Conservation (phyloP, 352 stramenopile species). For the Phytopythium delawarense region DNA sequence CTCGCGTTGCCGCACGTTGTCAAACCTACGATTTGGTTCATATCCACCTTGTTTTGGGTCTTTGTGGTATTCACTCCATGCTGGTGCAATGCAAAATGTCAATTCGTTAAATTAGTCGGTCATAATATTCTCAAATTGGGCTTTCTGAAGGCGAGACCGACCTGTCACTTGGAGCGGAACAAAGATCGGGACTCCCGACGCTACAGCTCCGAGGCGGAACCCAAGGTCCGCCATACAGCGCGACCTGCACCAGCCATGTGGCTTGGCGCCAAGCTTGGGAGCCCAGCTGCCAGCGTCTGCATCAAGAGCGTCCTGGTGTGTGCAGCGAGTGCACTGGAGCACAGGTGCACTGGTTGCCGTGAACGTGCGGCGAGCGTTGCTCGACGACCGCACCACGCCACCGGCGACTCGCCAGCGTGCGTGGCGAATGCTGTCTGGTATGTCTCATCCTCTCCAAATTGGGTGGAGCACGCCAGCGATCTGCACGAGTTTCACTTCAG, state of each 20-base stretch:
- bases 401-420: background rate
- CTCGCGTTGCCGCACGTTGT: background rate
- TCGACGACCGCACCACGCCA: background rate
- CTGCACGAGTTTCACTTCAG: background rate
- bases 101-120: too few relatives aligned
- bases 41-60: background rate
- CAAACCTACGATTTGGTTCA: background rate
- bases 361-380: conserved; percentile 2
- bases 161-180: background rate
- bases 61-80: background rate
- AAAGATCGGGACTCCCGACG: background rate
- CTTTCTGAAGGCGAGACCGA: background rate
- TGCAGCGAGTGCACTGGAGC: too few relatives aligned
- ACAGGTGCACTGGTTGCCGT: background rate
- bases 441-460: background rate
- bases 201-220: background rate
- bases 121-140: too few relatives aligned
- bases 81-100: background rate
- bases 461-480: background rate
- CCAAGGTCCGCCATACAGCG: background rate
- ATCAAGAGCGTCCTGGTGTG: background rate
- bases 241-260: background rate
- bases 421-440: background rate
- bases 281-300: background rate
- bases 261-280: background rate